Evolutionary conservation across 2,329 filamentous ascomycete species (phyloP).

Genomic region (Hypoxylon sp.): DNA sequence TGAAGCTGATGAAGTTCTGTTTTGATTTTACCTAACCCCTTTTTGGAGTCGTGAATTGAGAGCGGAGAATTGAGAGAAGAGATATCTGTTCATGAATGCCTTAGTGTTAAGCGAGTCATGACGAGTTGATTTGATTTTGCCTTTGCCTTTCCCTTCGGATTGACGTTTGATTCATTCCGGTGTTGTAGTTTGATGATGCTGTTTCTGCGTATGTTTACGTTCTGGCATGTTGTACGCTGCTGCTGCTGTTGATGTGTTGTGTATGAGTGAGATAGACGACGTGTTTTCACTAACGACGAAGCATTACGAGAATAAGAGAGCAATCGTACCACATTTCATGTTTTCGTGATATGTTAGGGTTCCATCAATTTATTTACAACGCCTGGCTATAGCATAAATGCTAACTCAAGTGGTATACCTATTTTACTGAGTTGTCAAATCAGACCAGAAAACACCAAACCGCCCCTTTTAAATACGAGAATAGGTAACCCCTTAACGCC

Average conservation of each 20-base stretch:
- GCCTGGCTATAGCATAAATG: background rate
- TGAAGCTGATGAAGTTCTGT: constrained; percentile 20
- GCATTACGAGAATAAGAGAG: constrained; percentile 12
- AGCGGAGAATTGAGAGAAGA: background rate
- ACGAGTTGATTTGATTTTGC: constrained; percentile 17
- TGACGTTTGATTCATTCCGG: background rate
- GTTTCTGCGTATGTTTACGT: background rate
- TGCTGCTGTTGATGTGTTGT: background rate
- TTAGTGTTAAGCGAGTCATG: constrained; percentile 15
- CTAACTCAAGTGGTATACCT: constrained; percentile 26
- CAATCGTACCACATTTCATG: background rate
- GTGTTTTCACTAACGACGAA: constrained; percentile 7
- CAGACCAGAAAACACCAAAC: constrained; percentile 19
- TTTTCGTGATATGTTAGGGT: background rate
- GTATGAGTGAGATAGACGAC: constrained; percentile 4
- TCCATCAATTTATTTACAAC: background rate
- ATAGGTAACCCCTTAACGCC: constrained; percentile 22
- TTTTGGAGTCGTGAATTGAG: constrained; percentile 18
- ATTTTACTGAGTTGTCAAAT: background rate
- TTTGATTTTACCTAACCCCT: constrained; percentile 1
- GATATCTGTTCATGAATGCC: constrained; percentile 18
- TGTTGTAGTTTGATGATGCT: constrained; percentile 8
- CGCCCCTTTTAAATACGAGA: constrained; percentile 2
- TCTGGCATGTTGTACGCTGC: background rate
- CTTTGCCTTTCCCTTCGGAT: constrained; percentile 10